Percentiles rank a stretch among this genome's conserved stretches.
These are phyloP conservation scores for Phytophthora lateralis DNA, from an alignment of 352 stramenopile species.

Conservation along the genomic window DNA sequence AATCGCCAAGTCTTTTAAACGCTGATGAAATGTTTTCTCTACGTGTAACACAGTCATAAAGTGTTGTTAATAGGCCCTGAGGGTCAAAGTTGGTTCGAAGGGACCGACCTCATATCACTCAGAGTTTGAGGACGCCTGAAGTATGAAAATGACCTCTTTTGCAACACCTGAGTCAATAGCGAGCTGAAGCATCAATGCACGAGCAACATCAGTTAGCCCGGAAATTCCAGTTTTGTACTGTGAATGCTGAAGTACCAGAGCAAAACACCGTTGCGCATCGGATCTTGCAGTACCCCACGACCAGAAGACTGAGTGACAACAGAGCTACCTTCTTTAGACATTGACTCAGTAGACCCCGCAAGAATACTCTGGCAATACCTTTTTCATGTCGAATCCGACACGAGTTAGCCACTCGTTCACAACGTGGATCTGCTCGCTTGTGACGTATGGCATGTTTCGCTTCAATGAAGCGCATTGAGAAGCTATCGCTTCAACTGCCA, in stretches of 20 bases:
- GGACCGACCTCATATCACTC: conserved; percentile 26
- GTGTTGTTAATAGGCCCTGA: neutral
- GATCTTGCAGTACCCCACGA: conserved; percentile 38
- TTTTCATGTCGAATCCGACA: conserved; percentile 23
- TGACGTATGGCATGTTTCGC: conserved; percentile 32
- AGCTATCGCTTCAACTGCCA: neutral
- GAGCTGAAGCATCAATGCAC: conserved; percentile 3
- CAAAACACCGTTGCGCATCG: conserved; percentile 44
- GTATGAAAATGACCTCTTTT: conserved; percentile 13
- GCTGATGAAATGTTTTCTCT: conserved; percentile 45
- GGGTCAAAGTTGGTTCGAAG: neutral
- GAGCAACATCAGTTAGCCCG: neutral
- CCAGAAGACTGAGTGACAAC: conserved; percentile 9
- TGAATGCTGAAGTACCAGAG: conserved; percentile 33
- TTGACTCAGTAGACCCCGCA: neutral
- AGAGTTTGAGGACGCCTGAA: conserved; percentile 29
- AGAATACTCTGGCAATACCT: conserved; percentile 1
- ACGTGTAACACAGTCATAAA: neutral
- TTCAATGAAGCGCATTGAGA: conserved; percentile 18
- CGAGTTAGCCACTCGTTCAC: conserved; percentile 37
- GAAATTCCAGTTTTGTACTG: neutral
- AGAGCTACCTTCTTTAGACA: neutral
- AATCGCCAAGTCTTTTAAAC: conserved; percentile 22
- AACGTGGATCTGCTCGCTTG: conserved; percentile 33
- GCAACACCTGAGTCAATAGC: conserved; percentile 14